Base-by-base conservation (phyloP, 352 stramenopile genomes). In the Pythium utonaiense region DNA sequence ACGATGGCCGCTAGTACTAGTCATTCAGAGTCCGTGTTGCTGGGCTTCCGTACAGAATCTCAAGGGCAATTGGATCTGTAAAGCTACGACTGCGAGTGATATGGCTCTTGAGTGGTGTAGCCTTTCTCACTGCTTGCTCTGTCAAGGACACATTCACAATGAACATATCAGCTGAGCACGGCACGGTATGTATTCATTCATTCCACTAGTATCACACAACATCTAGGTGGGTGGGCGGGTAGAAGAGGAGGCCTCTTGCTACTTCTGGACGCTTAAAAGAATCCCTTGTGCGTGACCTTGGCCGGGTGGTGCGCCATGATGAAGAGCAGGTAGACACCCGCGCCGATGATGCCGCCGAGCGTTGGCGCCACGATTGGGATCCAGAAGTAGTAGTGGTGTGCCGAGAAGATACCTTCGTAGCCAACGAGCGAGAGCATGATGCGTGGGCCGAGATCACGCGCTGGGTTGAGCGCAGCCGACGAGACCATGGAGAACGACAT, bases 241-340 rank as follows among this genome's bases (percentile, higher is more conserved):
- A 7, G 17, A 10, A 25, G n/a, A 25, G n/a, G 40, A 25, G 14
- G 28, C 9, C 28, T 33, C 28, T 33, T 9, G 5, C 13, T 19
- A 19, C 40, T 19, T 47, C 17, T 47, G 7, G 28, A 52, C 28
- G 22, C 41, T 62, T 62, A 72, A 44, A 72, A 72, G 60, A 72
- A 72, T 36, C 55, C 52, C 48, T 72, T 62, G 50, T 53, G 53
- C 24, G 45, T 50, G 30, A 72, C 65, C 33, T 50, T 53, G 49
- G 57, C 58, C 47, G 66, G 66, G 67, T 78, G 68, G 65, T 78
- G 67, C n/a, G 47, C 60, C 64, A 64, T 64, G 56, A 78, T 69
- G 24, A 62, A 50, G 4, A 73, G 34, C 33, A 72, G 31, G 64
- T 78, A 78, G 17, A 66, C 50, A 9, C 34, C 56, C n/a, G 24